Percentiles rank a stretch among this genome's conserved stretches.
Evolutionary conservation across 805 yeast genomes (phyloP).

Genomic region (Kazachstania martiniae): DNA sequence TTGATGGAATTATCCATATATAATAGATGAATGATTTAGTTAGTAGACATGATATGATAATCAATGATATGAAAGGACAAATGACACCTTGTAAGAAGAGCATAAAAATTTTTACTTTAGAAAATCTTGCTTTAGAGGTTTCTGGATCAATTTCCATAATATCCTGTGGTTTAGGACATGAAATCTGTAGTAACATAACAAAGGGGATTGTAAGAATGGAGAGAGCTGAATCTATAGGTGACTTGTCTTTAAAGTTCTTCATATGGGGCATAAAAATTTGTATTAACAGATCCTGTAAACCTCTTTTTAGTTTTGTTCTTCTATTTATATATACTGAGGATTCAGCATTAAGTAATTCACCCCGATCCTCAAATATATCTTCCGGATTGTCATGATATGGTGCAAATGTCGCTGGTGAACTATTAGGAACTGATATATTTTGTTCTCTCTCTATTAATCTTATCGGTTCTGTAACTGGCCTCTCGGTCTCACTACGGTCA

Average conservation of each 20-base stretch:
- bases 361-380: too few relatives aligned
- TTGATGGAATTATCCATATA: constrained; percentile 9
- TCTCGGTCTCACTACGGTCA: not conserved
- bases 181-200: constrained; percentile 25
- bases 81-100: constrained; percentile 24
- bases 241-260: constrained; percentile 17
- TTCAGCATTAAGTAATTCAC: too few relatives aligned
- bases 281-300: constrained; percentile 2
- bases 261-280: constrained; percentile 27
- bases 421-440: constrained; percentile 2
- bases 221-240: constrained; percentile 18
- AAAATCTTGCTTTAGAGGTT: constrained; percentile 11
- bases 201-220: constrained; percentile 28
- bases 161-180: constrained; percentile 28
- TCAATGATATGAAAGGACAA: constrained; percentile 22
- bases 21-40: constrained; percentile 4
- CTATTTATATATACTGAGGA: too few relatives aligned
- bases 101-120: constrained; percentile 13
- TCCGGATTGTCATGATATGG: constrained; percentile 18
- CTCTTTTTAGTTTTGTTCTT: constrained; percentile 3
- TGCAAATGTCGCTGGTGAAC: constrained; percentile 18
- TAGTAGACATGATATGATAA: constrained; percentile 14
- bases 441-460: too few relatives aligned
- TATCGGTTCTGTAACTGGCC: constrained; percentile 1
- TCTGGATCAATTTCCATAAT: constrained; percentile 17